phyloP scores from a whole-genome alignment of 768 basidiomycete genomes.

The Boletus sp. region DNA sequence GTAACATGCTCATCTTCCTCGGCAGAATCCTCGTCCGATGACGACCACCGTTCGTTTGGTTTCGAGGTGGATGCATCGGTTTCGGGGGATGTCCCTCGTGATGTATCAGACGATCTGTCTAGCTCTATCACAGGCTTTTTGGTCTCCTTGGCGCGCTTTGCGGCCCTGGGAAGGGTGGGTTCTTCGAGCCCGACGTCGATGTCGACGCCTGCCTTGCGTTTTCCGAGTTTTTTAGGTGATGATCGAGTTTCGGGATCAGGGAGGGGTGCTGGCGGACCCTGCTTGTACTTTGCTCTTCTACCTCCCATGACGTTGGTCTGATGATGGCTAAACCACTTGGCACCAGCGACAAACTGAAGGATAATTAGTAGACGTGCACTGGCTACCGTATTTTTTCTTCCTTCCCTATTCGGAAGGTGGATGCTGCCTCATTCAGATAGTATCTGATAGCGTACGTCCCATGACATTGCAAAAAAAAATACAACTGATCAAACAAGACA shows the following conservation, averaged over 20 bases:
- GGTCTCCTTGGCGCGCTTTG: conserved; percentile 37
- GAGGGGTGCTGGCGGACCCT: conserved; percentile 63
- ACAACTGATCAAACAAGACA: background rate
- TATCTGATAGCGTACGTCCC: background rate
- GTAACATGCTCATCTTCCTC: conserved; percentile 61
- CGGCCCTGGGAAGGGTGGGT: conserved; percentile 25
- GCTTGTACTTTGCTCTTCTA: conserved; percentile 82
- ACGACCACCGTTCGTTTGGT: conserved; percentile 33
- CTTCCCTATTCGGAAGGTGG: conserved; percentile 24
- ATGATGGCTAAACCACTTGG: background rate
- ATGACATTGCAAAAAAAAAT: background rate
- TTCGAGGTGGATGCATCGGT: conserved; percentile 18
- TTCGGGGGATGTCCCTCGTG: conserved; percentile 46
- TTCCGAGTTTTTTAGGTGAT: conserved; percentile 60
- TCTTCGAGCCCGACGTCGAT: conserved; percentile 29
- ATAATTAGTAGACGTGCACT: background rate
- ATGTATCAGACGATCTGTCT: conserved; percentile 28
- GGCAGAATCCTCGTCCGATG: conserved; percentile 41
- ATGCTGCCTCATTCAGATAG: too few species aligned
- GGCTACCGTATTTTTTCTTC: conserved; percentile 16
- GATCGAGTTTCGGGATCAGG: conserved; percentile 33
- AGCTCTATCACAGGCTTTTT: conserved; percentile 20
- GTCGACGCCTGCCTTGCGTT: conserved; percentile 62
- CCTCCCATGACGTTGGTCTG: conserved; percentile 62
- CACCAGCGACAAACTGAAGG: background rate